Conservation (phyloP, 352 stramenopile species). For the Phytophthora ohioensis region DNA sequence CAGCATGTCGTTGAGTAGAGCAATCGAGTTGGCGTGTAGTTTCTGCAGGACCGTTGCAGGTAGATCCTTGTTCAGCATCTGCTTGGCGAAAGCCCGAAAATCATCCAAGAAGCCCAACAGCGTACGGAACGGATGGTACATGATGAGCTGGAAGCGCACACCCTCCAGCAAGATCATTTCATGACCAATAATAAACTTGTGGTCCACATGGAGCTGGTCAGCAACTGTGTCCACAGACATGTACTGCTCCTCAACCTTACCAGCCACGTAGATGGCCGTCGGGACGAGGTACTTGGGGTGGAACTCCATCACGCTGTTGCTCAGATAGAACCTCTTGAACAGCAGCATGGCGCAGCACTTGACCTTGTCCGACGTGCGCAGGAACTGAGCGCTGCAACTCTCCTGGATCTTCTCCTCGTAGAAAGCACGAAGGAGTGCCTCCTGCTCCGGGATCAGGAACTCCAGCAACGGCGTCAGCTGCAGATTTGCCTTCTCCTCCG, state of each 20-base stretch:
- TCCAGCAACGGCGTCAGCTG: constrained; percentile 62
- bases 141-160: constrained; percentile 90
- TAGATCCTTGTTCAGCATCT: constrained; percentile 63
- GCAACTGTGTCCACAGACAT: constrained; percentile 88
- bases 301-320: constrained; percentile 91
- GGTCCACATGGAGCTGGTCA: constrained; percentile 83
- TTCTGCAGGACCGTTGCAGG: constrained; percentile 75
- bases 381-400: constrained; percentile 85
- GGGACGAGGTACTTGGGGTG: constrained; percentile 89
- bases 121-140: constrained; percentile 89
- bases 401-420: constrained; percentile 88
- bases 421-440: constrained; percentile 68
- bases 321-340: constrained; percentile 92
- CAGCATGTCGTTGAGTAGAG: constrained; percentile 82
- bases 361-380: constrained; percentile 87
- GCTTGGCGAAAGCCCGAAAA: constrained; percentile 78
- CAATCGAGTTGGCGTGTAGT: constrained; percentile 76
- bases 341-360: constrained; percentile 87
- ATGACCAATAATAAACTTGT: constrained; percentile 88
- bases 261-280: constrained; percentile 89
- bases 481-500: constrained; percentile 62
- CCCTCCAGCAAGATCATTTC: constrained; percentile 91
- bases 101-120: constrained; percentile 87
- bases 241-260: constrained; percentile 92
- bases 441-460: constrained; percentile 70